These are phyloP conservation scores for Fusarium mundagurra DNA, from an alignment of 2,329 filamentous ascomycete species.

Conservation along the genomic window DNA sequence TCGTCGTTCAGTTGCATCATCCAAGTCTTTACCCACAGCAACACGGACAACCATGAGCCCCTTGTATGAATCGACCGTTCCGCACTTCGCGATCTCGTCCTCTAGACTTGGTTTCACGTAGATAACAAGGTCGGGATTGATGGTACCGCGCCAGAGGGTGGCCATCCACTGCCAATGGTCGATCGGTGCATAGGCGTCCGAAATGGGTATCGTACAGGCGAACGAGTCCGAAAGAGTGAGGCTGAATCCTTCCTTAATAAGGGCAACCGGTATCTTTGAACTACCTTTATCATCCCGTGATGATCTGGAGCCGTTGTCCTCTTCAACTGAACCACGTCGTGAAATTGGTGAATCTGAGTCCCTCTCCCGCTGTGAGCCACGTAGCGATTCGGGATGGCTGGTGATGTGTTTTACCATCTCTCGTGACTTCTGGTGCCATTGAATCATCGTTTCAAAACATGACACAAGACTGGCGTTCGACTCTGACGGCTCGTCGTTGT, in stretches of 20 bases:
- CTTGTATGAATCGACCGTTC: conserved; percentile 65
- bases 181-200: conserved; percentile 79
- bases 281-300: conserved; percentile 14
- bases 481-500: conserved; percentile 26
- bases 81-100: conserved; percentile 50
- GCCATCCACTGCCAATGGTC: conserved; percentile 99
- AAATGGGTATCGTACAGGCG: conserved; percentile 77
- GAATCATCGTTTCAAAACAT: conserved; percentile 74
- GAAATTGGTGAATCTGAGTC: conserved; percentile 8
- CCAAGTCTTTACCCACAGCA: conserved; percentile 56
- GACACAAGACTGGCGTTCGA: conserved; percentile 57
- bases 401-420: conserved; percentile 70
- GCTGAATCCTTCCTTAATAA: conserved; percentile 82
- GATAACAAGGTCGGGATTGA: conserved; percentile 82
- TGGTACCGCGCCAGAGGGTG: conserved; percentile 87
- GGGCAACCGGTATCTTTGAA: conserved; percentile 70
- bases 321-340: conserved; percentile 21
- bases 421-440: conserved; percentile 80
- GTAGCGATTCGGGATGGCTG: conserved; percentile 12
- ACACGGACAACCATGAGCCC: conserved; percentile 66
- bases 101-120: conserved; percentile 63
- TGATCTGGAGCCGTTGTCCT: conserved; percentile 1
- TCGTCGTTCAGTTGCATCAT: conserved; percentile 76
- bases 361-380: conserved; percentile 10
- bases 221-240: conserved; percentile 81